These are phyloP conservation scores for grape (Vitis vinifera) DNA, from an alignment of 164 flowering plant species.

Conservation along the genomic window ASM3070453v1 NC_081805.1:8082501-8083000, in stretches of 20 bases:
- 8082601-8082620: background rate
- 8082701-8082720: no score
- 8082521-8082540: no score
- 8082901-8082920: slow-evolving; percentile 56
- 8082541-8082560: slow-evolving; percentile 4
- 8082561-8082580: slow-evolving; percentile 13
- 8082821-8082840: slow-evolving; percentile 42
- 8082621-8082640: no score
- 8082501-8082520: background rate
- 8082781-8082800: no score
- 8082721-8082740: background rate
- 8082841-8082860: slow-evolving; percentile 66
- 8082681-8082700: no score
- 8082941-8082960: slow-evolving; percentile 1
- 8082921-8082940: slow-evolving; percentile 48
- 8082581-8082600: background rate
- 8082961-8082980: background rate
- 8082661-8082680: no score
- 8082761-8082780: background rate
- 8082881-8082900: slow-evolving; percentile 72
- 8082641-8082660: no score
- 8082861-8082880: slow-evolving; percentile 81
- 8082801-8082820: no score
- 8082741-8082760: background rate
- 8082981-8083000: no score